Conservation (phyloP, 2,329 filamentous ascomycete species). For the Neofusicoccum sp. region DNA sequence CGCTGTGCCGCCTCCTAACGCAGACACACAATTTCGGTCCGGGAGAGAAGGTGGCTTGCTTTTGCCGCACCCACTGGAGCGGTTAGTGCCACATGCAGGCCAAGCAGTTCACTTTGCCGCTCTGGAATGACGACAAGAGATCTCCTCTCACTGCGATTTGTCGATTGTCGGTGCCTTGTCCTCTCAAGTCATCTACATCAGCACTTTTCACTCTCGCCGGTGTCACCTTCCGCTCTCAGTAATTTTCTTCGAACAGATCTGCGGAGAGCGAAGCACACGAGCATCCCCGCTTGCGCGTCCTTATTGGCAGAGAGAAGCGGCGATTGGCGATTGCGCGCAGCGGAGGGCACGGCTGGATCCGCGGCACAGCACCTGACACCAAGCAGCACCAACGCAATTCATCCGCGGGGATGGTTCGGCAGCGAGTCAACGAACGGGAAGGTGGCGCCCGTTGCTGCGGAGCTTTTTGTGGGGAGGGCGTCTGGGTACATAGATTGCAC, state of each 20-base stretch:
- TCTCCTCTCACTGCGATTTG: not conserved
- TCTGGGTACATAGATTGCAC: not conserved
- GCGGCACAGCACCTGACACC: constrained; percentile 8
- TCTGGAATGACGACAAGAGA: not conserved
- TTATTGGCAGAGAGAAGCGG: not conserved
- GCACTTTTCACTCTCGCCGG: too few species aligned
- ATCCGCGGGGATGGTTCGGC: not conserved
- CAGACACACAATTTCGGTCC: not conserved
- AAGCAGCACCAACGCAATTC: too few species aligned
- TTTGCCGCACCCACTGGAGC: not conserved
- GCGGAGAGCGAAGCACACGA: not conserved
- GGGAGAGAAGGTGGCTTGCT: not conserved
- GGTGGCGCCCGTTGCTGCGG: not conserved
- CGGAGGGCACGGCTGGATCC: constrained; percentile 6
- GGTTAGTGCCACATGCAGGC: not conserved
- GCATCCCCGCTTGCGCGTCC: not conserved
- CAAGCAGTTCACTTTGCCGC: not conserved
- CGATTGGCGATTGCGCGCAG: not conserved
- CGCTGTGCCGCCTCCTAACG: too few species aligned
- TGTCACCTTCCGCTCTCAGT: not conserved
- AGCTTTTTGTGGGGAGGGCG: not conserved
- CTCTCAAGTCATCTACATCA: too few species aligned
- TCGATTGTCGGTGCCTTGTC: too few species aligned
- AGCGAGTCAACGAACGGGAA: not conserved
- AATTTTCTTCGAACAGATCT: not conserved